Evolutionary conservation across 306 rosid genomes (phyloP).

Genomic region (Pterocarpus santalinus): DNA sequence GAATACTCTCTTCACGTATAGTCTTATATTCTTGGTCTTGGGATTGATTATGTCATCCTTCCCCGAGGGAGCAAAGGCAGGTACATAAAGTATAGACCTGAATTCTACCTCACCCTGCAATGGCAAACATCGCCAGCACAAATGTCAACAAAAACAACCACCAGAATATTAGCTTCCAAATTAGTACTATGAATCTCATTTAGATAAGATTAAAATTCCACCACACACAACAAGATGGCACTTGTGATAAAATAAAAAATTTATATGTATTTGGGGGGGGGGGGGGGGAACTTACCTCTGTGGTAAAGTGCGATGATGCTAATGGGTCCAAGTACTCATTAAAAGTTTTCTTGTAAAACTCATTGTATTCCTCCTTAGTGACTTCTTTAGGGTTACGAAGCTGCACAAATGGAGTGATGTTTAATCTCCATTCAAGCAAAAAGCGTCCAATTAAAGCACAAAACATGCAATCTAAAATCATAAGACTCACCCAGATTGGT

Average conservation of each 20-base stretch:
- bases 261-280: no score
- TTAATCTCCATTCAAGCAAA: conserved; percentile 15
- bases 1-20: conserved; percentile 92
- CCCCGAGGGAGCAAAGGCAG: conserved; percentile 78
- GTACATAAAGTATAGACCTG: conserved; percentile 93
- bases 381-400: conserved; percentile 95
- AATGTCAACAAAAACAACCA: conserved; percentile 27
- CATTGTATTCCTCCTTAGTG: conserved; percentile 89
- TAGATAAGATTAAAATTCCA: not conserved
- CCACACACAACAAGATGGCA: conserved; percentile 3
- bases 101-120: conserved; percentile 97
- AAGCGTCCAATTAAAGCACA: not conserved
- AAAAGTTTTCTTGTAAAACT: conserved; percentile 88
- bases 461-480: conserved; percentile 24
- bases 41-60: conserved; percentile 86
- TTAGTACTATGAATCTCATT: conserved; percentile 15
- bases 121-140: conserved; percentile 42
- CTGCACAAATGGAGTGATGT: conserved; percentile 60
- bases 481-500: conserved; percentile 87
- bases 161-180: conserved; percentile 11
- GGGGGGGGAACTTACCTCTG: conserved; percentile 89
- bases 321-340: conserved; percentile 92
- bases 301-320: conserved; percentile 95
- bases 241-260: not conserved
- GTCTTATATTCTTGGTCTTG: conserved; percentile 97